Evolutionary conservation across 768 basidiomycete genomes (phyloP), one percentile per base, ranked within the genome.

Genomic region (Rossbeevera mucosa): DNA sequence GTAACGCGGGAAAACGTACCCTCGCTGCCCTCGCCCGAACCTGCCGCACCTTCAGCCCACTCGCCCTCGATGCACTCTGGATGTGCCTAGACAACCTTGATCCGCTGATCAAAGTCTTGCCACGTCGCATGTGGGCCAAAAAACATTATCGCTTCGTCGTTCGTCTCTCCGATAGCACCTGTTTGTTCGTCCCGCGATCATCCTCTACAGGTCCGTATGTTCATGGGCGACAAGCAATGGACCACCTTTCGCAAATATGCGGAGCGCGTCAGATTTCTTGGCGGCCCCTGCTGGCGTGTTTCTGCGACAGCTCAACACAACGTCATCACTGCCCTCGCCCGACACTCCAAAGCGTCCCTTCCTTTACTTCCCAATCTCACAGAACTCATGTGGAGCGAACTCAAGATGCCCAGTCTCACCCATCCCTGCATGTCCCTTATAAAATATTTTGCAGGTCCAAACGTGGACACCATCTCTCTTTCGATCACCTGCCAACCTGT

Each of bases 181-280:
- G 3, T 5, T 18, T 28, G 3, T 13, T 26, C n/a, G 25, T 43
- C 24, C 8, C 11, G 20, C 47, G 8, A 36, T 26, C 9, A 16
- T 21, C 44, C 16, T 1, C 26, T 29, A 18, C 44, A 65, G 64
- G 49, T 65, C 16, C 59, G 62, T 4, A 48, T 57, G 48, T 64
- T 66, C 43, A 52, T 65, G 57, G 53, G 64, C 20, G 59, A 66
- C 41, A 61, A 59, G 21, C 62, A 66, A 38, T 69, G 67, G 67
- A 3, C 14, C 1, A 61, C 52, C 4, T 69, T 67, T 44, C 48
- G 28, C 38, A 59, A 60, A 20, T 67, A 67, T 14, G 61, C 65
- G 0, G 53, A 44, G 7, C 65, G 67, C 21, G 61, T 67, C 30
- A 54, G 44, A 29, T 62, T 50, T 24, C 16, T 67, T 5, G 51